Percentiles rank a stretch among this genome's conserved stretches.
These are phyloP conservation scores for Lasiosphaeris hirsuta DNA, from an alignment of 495 filamentous ascomycete species.

Conservation along the genomic window DNA sequence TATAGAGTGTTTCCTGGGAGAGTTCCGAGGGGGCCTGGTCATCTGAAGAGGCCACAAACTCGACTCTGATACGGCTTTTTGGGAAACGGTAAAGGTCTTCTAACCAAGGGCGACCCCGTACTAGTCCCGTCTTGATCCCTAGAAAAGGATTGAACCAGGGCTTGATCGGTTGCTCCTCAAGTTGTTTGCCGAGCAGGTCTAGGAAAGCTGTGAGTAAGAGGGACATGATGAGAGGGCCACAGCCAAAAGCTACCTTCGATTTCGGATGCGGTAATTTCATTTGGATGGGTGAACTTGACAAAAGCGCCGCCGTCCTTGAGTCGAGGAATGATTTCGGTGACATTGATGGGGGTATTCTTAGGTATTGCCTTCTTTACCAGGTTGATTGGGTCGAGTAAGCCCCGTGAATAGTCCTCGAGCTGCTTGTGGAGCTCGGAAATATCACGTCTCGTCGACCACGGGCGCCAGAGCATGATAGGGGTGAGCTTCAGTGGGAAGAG, in stretches of 20 bases:
- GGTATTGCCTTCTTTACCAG: conserved; percentile 64
- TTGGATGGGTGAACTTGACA: conserved; percentile 73
- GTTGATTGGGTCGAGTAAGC: conserved; percentile 60
- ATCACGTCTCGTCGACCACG: conserved; percentile 51
- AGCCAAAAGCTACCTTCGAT: conserved; percentile 46
- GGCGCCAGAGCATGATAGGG: conserved; percentile 59
- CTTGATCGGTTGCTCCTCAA: conserved; percentile 67
- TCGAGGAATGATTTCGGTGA: conserved; percentile 76
- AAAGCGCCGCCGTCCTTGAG: conserved; percentile 92
- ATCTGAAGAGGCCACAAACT: conserved; percentile 71
- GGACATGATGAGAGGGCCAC: neutral
- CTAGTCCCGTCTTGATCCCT: conserved; percentile 63
- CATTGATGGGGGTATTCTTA: conserved; percentile 53
- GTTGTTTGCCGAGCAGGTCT: conserved; percentile 37
- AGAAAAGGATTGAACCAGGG: conserved; percentile 88
- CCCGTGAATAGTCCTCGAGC: conserved; percentile 55
- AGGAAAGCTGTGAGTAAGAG: neutral
- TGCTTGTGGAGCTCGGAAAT: conserved; percentile 60
- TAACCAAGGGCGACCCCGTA: conserved; percentile 86
- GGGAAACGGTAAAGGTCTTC: conserved; percentile 88
- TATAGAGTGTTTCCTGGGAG: conserved; percentile 84
- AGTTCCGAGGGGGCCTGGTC: conserved; percentile 57
- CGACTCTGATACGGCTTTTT: conserved; percentile 68
- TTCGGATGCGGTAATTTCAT: conserved; percentile 49
- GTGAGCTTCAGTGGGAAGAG: conserved; percentile 78